Base-by-base conservation (phyloP, 495 filamentous ascomycete genomes). In the Aspergillus bridgeri region DNA sequence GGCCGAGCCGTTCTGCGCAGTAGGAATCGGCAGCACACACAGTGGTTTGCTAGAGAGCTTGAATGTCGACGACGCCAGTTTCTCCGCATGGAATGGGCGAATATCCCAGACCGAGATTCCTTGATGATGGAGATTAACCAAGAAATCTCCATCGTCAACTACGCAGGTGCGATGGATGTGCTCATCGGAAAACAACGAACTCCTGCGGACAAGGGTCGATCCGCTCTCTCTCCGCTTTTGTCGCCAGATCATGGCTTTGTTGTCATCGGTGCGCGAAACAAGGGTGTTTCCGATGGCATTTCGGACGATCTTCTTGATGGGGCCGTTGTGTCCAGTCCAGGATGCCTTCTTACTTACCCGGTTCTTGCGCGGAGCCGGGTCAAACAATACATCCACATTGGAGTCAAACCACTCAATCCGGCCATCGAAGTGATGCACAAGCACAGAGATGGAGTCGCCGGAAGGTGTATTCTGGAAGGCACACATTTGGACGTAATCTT, bases 361-460 rank as follows among this genome's bases (percentile, higher is more conserved):
- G 50, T 81, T 78, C n/a, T 75, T 70, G 29, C 84, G 83, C 18
- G 87, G 82, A 11, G 85, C 83, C 8, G 89, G 88, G 71, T 94
- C 94, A 57, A 98, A 89, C 15, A 98, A 74, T 46, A 86, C 77
- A 60, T 95, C 90, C 20, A 96, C 76, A 56, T 85, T 86, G 55
- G 84, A 87, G 58, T 91, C 83, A 67, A 89, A 90, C 76, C 91
- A 90, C 59, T 88, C 84, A 56, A 98, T 83, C 46, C 82, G 82
- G 48, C 93, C 92, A 59, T 96, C 90, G 63, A 96, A 96, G 62
- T 87, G 84, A 66, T 98, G 92, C 15, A 90, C 76, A 7, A 99
- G 75, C n/a, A 98, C 66, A 44, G 85, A 85, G 38, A 98, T 75
- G 38, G 84, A 78, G 21, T 85, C 85, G 3, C 77, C 79, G 6